Percentiles rank a stretch among this genome's conserved stretches.
Conservation (phyloP, 139 green algal genomes). For the Chlorella ohadii region DNA sequence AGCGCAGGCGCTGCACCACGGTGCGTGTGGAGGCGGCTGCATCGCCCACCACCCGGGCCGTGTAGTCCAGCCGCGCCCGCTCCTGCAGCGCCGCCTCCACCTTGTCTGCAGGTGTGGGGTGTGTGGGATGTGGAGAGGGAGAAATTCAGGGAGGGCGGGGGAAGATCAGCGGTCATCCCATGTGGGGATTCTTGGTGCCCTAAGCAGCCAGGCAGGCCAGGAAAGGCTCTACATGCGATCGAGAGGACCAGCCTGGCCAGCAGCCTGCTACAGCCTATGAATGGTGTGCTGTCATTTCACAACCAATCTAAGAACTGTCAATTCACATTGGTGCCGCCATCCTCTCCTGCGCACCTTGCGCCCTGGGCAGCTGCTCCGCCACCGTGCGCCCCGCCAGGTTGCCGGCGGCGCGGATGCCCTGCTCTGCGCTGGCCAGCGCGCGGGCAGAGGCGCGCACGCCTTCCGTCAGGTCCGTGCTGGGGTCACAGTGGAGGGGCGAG, state of each 20-base stretch:
- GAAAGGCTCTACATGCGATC: too few species aligned
- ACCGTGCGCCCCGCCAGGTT: conserved; percentile 12
- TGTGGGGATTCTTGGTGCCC: too few species aligned
- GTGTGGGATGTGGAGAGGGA: not conserved
- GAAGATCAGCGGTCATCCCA: too few species aligned
- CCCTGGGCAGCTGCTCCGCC: conserved; percentile 12
- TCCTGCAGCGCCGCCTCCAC: conserved; percentile 36
- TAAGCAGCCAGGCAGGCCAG: too few species aligned
- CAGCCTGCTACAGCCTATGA: too few species aligned
- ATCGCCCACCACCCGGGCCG: conserved; percentile 1
- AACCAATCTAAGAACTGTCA: too few species aligned
- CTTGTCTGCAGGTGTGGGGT: conserved; percentile 34
- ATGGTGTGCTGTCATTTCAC: too few species aligned
- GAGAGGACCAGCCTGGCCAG: too few species aligned
- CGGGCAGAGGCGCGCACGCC: conserved; percentile 51
- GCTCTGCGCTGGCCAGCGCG: conserved; percentile 33
- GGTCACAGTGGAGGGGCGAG: not conserved
- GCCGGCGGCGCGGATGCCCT: conserved; percentile 20
- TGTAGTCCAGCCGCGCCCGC: conserved; percentile 36
- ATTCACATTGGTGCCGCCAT: too few species aligned
- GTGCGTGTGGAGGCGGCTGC: conserved; percentile 22
- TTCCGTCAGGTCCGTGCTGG: conserved; percentile 47
- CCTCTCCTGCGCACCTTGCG: conserved; percentile 1
- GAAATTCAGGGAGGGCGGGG: not conserved
- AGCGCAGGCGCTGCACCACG: conserved; percentile 28